phyloP scores from a whole-genome alignment of 495 filamentous ascomycete species.

The Penicillium daleae region DNA sequence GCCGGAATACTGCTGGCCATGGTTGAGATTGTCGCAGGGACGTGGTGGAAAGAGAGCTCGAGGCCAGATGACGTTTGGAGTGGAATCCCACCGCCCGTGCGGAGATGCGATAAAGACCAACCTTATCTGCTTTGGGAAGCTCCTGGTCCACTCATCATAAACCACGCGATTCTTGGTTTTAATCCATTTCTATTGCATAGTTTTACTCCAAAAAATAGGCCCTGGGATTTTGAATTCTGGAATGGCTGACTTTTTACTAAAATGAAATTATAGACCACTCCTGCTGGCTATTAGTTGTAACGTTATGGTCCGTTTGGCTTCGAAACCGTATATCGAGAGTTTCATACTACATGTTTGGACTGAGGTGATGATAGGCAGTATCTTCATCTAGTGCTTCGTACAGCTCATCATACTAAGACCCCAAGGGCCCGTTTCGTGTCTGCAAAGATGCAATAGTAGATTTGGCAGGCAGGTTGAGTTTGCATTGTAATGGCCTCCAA shows the following conservation, averaged over 20 bases:
- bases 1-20: conserved; percentile 79
- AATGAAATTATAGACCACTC: neutral
- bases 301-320: neutral
- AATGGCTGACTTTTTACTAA: neutral
- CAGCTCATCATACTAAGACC: too few relatives aligned
- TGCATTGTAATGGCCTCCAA: neutral
- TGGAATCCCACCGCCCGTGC: conserved; percentile 34
- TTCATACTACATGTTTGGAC: neutral
- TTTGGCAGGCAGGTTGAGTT: neutral
- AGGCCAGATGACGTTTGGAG: conserved; percentile 34
- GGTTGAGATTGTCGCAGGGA: conserved; percentile 10
- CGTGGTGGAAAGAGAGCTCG: conserved; percentile 4
- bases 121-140: conserved; percentile 13
- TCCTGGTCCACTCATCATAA: neutral
- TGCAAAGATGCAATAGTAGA: neutral
- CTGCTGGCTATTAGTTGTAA: too few relatives aligned
- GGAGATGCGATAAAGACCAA: conserved; percentile 23
- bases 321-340: neutral
- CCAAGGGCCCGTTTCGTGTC: too few relatives aligned
- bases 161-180: neutral
- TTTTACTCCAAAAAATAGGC: too few relatives aligned
- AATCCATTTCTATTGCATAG: too few relatives aligned
- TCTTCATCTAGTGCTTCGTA: too few relatives aligned
- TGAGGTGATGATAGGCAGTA: too few relatives aligned
- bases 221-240: neutral